Base-by-base conservation (phyloP, 371 early-diverging fungal species). In the Amoeboaphelidium occidentale region DNA sequence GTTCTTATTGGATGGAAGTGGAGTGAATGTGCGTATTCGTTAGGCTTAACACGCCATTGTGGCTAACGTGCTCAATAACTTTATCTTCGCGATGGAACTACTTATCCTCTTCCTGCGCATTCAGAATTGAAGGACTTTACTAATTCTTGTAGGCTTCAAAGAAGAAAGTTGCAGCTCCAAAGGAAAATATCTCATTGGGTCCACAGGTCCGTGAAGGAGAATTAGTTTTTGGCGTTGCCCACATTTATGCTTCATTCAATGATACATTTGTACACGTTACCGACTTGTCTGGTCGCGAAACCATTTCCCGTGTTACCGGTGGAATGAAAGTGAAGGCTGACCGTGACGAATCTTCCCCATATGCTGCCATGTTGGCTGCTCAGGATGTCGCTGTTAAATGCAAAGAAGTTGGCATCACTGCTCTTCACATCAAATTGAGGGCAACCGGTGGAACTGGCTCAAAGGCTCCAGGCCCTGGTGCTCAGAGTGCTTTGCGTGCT, bases 271-370 rank as follows among this genome's bases (percentile, higher is more conserved):
- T 76, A 56, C 98, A 98, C 76, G 82, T 98, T 57, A 99, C 99
- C 53, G 99, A 99, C 90, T 72, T 99, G 59, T 90, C 99, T 55
- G 98, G 99, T 46, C 81, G 91, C 64, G 99, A 98, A 77, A 99
- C 99, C 68, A 92, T 99, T 67, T 74, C 79, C 67, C 92, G 97
- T 75, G 84, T 97, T 56, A 97, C 98, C 63, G 99, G 90, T 79
- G 99, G 99, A 65, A 99, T 99, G 99, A 98, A 92, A 78, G 99
- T 99, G 63, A 99, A 99, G 84, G 92, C 98, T 58, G 97, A 99
- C 73, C 94, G 98, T 75, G 99, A 99, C 72, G 99, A 99, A 69
- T 90, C 97, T 46, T 96, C 97, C 51, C 96, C 99, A 60, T 99
- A 99, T 74, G 99, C 99, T 54, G 98, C 99, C 58, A 98, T 98